These are phyloP conservation scores for Gryganskiella cystojenkinii DNA, from an alignment of 192 early-diverging fungal species.

Conservation along the genomic window DNA sequence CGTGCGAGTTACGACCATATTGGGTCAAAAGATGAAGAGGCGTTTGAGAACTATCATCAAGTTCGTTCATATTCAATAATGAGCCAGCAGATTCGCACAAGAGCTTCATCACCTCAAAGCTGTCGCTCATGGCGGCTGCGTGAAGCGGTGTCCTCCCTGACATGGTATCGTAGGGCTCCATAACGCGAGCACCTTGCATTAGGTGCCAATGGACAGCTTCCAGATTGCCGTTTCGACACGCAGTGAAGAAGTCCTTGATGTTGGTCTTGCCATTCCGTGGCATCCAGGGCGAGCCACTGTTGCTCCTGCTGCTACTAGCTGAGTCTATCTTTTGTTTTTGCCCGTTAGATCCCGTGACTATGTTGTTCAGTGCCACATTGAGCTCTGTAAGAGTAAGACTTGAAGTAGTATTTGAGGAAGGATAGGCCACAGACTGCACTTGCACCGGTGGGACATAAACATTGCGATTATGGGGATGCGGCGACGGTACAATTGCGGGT, in stretches of 20 bases:
- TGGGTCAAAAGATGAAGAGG: slow-evolving; percentile 43
- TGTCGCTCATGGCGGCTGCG: slow-evolving; percentile 46
- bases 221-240: slow-evolving; percentile 22
- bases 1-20: slow-evolving; percentile 16
- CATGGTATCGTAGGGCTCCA: slow-evolving; percentile 41
- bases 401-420: no score
- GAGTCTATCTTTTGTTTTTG: background rate
- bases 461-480: no score
- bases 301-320: background rate
- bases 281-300: slow-evolving; percentile 13
- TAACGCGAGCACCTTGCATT: slow-evolving; percentile 31
- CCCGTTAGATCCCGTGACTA: no score
- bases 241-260: slow-evolving; percentile 40
- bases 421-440: no score
- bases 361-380: no score
- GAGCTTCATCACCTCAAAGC: slow-evolving; percentile 31
- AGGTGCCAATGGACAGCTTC: slow-evolving; percentile 46
- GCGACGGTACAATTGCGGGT: no score
- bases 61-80: slow-evolving; percentile 34
- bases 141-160: slow-evolving; percentile 40
- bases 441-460: no score
- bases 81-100: slow-evolving; percentile 35
- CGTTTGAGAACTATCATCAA: slow-evolving; percentile 42
- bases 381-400: no score
- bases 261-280: slow-evolving; percentile 25